phyloP scores from a whole-genome alignment of 805 yeast species.

The Metschnikowia noctiluminum region DNA sequence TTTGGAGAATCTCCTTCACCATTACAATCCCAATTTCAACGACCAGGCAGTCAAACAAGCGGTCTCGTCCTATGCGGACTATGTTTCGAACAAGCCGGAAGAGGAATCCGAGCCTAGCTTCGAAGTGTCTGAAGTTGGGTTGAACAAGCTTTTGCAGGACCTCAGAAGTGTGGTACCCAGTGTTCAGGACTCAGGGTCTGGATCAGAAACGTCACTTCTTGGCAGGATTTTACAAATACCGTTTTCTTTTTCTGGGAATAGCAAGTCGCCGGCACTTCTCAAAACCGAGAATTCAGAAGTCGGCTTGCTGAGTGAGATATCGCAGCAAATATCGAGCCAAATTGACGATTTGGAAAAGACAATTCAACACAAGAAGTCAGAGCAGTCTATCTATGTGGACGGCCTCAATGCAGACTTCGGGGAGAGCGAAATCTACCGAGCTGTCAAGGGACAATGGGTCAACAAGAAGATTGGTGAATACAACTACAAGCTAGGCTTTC shows the following conservation, averaged over 20 bases:
- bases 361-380: constrained; percentile 13
- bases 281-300: not conserved
- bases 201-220: not conserved
- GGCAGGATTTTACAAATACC: not conserved
- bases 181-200: not conserved
- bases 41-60: constrained; percentile 82
- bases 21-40: constrained; percentile 81
- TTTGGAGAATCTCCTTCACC: constrained; percentile 45
- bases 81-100: constrained; percentile 38
- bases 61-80: constrained; percentile 51
- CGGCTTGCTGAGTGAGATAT: not conserved
- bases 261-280: not conserved
- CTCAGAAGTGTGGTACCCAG: not conserved
- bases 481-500: constrained; percentile 59
- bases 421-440: constrained; percentile 59
- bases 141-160: not conserved
- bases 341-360: constrained; percentile 19
- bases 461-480: constrained; percentile 61
- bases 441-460: constrained; percentile 50
- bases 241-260: not conserved
- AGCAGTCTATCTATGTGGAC: constrained; percentile 16
- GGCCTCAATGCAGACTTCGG: constrained; percentile 46
- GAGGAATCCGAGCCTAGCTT: not conserved
- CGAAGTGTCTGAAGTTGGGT: not conserved
- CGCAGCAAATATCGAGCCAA: constrained; percentile 1